Percentiles rank a stretch among this genome's conserved stretches.
These are phyloP conservation scores for Scheffersomyces coipomensis DNA, from an alignment of 805 yeast species.

Conservation along the genomic window DNA sequence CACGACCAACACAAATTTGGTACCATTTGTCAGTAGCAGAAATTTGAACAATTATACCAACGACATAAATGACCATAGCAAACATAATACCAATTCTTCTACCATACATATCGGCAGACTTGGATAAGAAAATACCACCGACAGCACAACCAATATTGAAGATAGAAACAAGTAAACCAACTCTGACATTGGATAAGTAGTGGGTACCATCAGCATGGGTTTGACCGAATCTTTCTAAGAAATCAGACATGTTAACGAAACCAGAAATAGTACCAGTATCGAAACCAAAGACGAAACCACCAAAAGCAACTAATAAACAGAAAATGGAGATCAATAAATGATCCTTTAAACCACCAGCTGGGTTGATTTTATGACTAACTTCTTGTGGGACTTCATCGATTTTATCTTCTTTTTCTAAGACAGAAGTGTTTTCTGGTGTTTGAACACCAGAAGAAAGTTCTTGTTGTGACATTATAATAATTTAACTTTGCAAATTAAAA, in stretches of 20 bases:
- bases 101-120: constrained; percentile 58
- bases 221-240: constrained; percentile 52
- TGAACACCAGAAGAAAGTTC: constrained; percentile 26
- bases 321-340: constrained; percentile 31
- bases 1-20: constrained; percentile 64
- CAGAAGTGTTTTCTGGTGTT: constrained; percentile 29
- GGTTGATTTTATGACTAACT: constrained; percentile 16
- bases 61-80: constrained; percentile 54
- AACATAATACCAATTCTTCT: constrained; percentile 56
- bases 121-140: constrained; percentile 63
- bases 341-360: constrained; percentile 23
- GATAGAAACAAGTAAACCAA: constrained; percentile 52
- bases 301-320: constrained; percentile 66
- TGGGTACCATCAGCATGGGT: constrained; percentile 35
- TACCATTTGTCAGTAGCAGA: constrained; percentile 55
- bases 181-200: constrained; percentile 44
- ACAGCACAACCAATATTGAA: constrained; percentile 73
- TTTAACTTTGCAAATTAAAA: too few relatives aligned
- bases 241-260: constrained; percentile 63
- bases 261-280: constrained; percentile 80
- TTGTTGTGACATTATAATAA: constrained; percentile 22
- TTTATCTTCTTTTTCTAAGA: constrained; percentile 22
- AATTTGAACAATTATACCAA: constrained; percentile 63
- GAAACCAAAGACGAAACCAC: constrained; percentile 77
- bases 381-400: constrained; percentile 5